These are phyloP conservation scores for Populus hybrid DNA, from an alignment of 441 rosid species.

Conservation along the genomic window DNA sequence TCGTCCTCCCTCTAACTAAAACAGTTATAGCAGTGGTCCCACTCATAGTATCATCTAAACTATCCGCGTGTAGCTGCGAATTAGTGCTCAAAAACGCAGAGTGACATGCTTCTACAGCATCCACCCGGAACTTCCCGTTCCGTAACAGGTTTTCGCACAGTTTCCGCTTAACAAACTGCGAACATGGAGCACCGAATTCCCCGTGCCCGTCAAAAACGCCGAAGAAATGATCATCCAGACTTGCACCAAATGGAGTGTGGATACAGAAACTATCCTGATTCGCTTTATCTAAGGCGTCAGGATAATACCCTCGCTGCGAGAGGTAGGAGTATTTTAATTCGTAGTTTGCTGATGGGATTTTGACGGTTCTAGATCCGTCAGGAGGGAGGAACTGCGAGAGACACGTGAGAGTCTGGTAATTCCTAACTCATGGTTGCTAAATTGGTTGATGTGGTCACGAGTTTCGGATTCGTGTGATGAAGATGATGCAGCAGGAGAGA, in stretches of 20 bases:
- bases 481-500: slow-evolving; percentile 46
- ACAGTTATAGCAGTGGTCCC: slow-evolving; percentile 99
- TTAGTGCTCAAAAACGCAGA: slow-evolving; percentile 63
- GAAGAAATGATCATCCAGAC: slow-evolving; percentile 73
- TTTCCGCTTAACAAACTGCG: slow-evolving; percentile 80
- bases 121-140: slow-evolving; percentile 53
- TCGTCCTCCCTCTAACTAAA: slow-evolving; percentile 79
- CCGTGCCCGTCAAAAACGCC: slow-evolving; percentile 99
- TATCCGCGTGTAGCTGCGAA: slow-evolving; percentile 73
- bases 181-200: slow-evolving; percentile 89
- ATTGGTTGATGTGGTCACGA: slow-evolving; percentile 54
- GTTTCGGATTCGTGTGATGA: slow-evolving; percentile 45
- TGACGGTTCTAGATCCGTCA: slow-evolving; percentile 71
- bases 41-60: slow-evolving; percentile 91
- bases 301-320: slow-evolving; percentile 95
- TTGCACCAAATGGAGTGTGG: slow-evolving; percentile 83
- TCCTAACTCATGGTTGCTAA: slow-evolving; percentile 64
- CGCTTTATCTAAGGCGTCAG: slow-evolving; percentile 93
- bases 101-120: slow-evolving; percentile 83
- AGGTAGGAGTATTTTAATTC: slow-evolving; percentile 73
- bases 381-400: slow-evolving; percentile 88
- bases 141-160: slow-evolving; percentile 88
- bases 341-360: slow-evolving; percentile 57
- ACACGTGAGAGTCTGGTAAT: slow-evolving; percentile 88
- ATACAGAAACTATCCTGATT: slow-evolving; percentile 98